Percentiles rank a stretch among this genome's conserved stretches.
Conservation (phyloP, 495 filamentous ascomycete species). For the Terfezia boudieri region DNA sequence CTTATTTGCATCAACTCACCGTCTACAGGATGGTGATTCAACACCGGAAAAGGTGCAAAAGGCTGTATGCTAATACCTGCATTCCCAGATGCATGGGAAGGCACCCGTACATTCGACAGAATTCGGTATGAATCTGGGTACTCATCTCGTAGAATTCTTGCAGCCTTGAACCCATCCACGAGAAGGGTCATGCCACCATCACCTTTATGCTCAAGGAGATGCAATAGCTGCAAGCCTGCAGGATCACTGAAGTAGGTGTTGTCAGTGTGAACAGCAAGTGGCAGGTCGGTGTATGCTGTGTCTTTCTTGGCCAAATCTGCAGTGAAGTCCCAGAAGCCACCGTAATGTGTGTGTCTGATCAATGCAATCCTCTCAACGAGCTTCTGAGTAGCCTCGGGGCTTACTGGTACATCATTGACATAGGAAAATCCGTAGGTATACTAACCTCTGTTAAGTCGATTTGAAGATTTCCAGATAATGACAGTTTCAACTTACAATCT, state of each 20-base stretch:
- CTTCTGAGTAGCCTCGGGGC: slow-evolving; percentile 41
- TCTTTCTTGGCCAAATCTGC: slow-evolving; percentile 72
- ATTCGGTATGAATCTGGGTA: slow-evolving; percentile 28
- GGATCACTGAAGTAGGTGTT: slow-evolving; percentile 87
- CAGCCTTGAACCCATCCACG: slow-evolving; percentile 64
- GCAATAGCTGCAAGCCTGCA: slow-evolving; percentile 71
- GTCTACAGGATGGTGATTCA: slow-evolving; percentile 29
- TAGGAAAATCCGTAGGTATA: slow-evolving; percentile 45
- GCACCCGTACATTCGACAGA: slow-evolving; percentile 31
- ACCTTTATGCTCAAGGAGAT: slow-evolving; percentile 57
- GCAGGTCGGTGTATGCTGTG: slow-evolving; percentile 72
- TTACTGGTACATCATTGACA: slow-evolving; percentile 40
- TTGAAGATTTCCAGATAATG: not conserved
- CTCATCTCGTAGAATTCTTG: slow-evolving; percentile 28
- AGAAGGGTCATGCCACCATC: slow-evolving; percentile 49
- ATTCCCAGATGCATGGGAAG: slow-evolving; percentile 68
- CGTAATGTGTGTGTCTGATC: slow-evolving; percentile 75
- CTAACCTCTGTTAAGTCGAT: slow-evolving; percentile 13
- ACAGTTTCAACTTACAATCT: slow-evolving; percentile 28
- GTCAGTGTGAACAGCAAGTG: slow-evolving; percentile 64
- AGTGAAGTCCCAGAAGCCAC: slow-evolving; percentile 87
- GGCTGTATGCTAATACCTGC: slow-evolving; percentile 57
- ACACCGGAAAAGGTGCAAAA: slow-evolving; percentile 38
- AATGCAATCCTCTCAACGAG: slow-evolving; percentile 61
- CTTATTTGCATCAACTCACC: slow-evolving; percentile 40